Conservation (phyloP, 2,329 filamentous ascomycete species). For the Pezicula rhizophila region DNA sequence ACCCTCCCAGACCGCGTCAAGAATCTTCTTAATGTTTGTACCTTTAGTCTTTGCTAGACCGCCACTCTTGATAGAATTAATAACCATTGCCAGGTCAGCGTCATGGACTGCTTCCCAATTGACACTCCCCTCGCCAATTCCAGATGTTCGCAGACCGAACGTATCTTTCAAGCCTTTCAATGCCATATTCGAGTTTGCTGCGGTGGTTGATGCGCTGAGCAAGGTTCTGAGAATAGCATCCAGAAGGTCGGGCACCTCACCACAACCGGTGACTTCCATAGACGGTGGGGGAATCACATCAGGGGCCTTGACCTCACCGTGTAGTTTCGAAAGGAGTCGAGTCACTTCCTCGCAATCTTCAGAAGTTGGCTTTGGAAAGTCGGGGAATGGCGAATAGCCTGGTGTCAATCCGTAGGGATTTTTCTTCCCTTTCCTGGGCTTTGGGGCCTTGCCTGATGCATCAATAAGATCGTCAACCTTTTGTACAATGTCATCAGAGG, state of each 20-base stretch:
- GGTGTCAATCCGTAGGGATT: conserved; percentile 48
- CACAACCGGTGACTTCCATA: conserved; percentile 62
- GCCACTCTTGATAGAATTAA: conserved; percentile 61
- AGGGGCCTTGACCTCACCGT: conserved; percentile 60
- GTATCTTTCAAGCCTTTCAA: conserved; percentile 57
- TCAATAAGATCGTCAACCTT: conserved; percentile 8
- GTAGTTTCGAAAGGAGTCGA: conserved; percentile 54
- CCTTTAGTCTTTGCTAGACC: conserved; percentile 68
- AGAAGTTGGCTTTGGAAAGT: conserved; percentile 56
- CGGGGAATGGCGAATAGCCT: conserved; percentile 60
- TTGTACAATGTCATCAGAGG: conserved; percentile 7
- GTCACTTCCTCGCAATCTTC: conserved; percentile 67
- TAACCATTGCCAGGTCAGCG: conserved; percentile 54
- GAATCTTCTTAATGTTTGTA: conserved; percentile 65
- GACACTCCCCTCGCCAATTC: conserved; percentile 64
- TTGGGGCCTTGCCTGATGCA: conserved; percentile 3
- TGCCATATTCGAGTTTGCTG: conserved; percentile 52
- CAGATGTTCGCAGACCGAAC: conserved; percentile 57
- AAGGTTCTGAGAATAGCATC: conserved; percentile 49
- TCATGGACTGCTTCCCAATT: conserved; percentile 67
- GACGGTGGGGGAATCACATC: conserved; percentile 65
- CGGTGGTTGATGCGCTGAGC: conserved; percentile 45
- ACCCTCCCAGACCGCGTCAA: conserved; percentile 66
- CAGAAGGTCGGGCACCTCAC: conserved; percentile 48
- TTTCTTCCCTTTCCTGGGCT: conserved; percentile 20